Evolutionary conservation across 2,329 filamentous ascomycete genomes (phyloP).

Genomic region (Fusarium mangiferae): DNA sequence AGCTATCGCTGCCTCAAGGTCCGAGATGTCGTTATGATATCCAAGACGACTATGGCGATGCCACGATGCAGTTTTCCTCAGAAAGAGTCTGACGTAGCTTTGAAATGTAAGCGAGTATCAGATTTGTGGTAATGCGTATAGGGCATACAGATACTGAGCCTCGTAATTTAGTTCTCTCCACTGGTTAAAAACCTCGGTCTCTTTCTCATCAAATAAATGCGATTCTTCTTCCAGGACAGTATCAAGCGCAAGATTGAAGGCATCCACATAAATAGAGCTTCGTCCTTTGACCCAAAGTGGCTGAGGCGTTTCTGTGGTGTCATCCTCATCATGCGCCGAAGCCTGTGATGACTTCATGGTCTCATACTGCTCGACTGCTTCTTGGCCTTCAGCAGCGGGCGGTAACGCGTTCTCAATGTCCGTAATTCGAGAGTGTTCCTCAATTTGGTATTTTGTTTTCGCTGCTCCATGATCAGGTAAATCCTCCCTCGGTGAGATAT

Average conservation of each 20-base stretch:
- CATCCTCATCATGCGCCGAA: slow-evolving; percentile 48
- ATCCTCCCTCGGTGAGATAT: not conserved
- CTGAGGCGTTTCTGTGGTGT: slow-evolving; percentile 53
- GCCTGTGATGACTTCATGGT: slow-evolving; percentile 68
- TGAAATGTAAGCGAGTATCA: slow-evolving; percentile 13
- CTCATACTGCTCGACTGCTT: slow-evolving; percentile 85
- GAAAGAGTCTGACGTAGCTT: slow-evolving; percentile 90
- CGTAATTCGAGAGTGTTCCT: slow-evolving; percentile 39
- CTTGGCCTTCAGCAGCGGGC: slow-evolving; percentile 70
- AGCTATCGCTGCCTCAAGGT: slow-evolving; percentile 73
- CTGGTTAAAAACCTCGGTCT: slow-evolving; percentile 78
- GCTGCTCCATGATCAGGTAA: slow-evolving; percentile 26
- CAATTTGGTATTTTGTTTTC: slow-evolving; percentile 29
- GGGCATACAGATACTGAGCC: slow-evolving; percentile 83
- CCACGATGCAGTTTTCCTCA: slow-evolving; percentile 92
- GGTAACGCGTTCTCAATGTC: slow-evolving; percentile 70
- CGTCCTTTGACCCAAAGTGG: slow-evolving; percentile 75
- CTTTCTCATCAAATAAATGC: slow-evolving; percentile 85
- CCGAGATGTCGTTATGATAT: slow-evolving; percentile 84
- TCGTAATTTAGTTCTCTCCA: slow-evolving; percentile 84
- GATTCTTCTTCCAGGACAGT: slow-evolving; percentile 90
- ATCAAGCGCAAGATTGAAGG: slow-evolving; percentile 91
- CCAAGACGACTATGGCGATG: slow-evolving; percentile 81
- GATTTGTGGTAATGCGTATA: not conserved
- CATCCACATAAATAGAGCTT: slow-evolving; percentile 95